Evolutionary conservation across 208 protist species (phyloP), one percentile per base, ranked within the genome.

Genomic region (Crithidia acanthocephali): DNA sequence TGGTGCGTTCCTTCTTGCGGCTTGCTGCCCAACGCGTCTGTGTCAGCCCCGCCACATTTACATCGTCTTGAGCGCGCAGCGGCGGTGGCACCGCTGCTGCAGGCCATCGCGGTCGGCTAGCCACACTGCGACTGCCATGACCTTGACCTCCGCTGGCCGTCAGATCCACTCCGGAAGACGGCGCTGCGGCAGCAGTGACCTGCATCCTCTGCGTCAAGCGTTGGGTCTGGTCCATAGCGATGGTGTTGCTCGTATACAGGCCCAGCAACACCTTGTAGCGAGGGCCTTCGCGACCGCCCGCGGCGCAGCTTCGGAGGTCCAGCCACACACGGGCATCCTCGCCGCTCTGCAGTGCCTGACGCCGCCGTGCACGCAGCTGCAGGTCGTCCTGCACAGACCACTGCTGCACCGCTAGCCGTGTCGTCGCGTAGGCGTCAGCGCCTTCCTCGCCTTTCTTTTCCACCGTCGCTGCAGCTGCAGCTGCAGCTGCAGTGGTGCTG

Each of bases 351-450:
- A 55, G 72, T n/a, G 48, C 32, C 22, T 60, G 64, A 6, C 37
- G 64, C 20, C 57, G 72, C 20, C 15, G 52, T 23, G 47, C 25
- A 15, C 48, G 45, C 40, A 77, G 52, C 22, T 45, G 52, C 47
- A 68, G 37, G 33, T 72, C 64, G 55, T 77, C 72, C 37, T 55
- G 50, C 6, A 55, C 50, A 9, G 72, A 33, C 72, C 72, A 77
- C 25, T 6, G 28, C 25, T 71, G 72, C 47, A 27, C 15, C 3
- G 64, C 72, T n/a, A 77, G 56, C 20, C 40, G 53, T 1, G 40
- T 67, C 27, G 40, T 61, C 37, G 62, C 27, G 47, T 55, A 58
- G 15, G 56, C 56, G 32, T 62, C 25, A 15, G 48, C 64, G 13
- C 22, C 51, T 15, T 42, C 37, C 13, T 42, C 37, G 6, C 37